Base-by-base conservation (phyloP, 2,329 filamentous ascomycete genomes). In the Fusarium luffae region DNA sequence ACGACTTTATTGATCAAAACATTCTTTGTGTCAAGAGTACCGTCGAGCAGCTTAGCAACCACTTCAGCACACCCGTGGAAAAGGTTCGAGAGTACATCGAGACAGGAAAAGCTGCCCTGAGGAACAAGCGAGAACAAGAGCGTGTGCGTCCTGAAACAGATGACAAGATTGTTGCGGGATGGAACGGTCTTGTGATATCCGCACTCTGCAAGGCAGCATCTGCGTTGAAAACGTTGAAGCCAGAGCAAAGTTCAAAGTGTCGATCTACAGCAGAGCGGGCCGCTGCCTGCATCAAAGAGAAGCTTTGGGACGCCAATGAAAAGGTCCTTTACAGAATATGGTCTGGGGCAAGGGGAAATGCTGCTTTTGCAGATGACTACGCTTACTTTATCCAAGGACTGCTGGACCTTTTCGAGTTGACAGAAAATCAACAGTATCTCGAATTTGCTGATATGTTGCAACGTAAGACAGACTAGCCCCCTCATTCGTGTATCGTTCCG, bases 1-100 rank as follows among this genome's bases (percentile, higher is more conserved):
- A 98, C 76, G 95, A 98, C 76, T 95, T 98, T 64, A 91, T 97
- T 75, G 94, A 95, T 74, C 93, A 97, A 77, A 99, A 98, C 76
- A 94, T 97, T 7, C 81, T 98, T 3, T 89, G 89, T 40, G 86
- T 97, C 27, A 87, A 87, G 37, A 89, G 87, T 64, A 92, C 90
- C 1, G 85, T 89, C 0, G 84, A 86, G 21, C 88, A 91, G 48
- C 84, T 99, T 10, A 90, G 91, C 16, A 88, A 88, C 59, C 90
- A 96, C 71, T 92, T 97, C 73, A 90, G 89, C 2, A 84, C 95
- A 16, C 85, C 90, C 0, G 88, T 90, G 59, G 85, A 89, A 1
- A 90, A 94, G 65, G 88, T 95, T 3, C 84, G 87, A 43, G 83
- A 86, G 41, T 89, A 92, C 37, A 87, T 98, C 57, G 85, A 86